phyloP scores from a whole-genome alignment of 768 basidiomycete species.

The Crucibulum laeve region DNA sequence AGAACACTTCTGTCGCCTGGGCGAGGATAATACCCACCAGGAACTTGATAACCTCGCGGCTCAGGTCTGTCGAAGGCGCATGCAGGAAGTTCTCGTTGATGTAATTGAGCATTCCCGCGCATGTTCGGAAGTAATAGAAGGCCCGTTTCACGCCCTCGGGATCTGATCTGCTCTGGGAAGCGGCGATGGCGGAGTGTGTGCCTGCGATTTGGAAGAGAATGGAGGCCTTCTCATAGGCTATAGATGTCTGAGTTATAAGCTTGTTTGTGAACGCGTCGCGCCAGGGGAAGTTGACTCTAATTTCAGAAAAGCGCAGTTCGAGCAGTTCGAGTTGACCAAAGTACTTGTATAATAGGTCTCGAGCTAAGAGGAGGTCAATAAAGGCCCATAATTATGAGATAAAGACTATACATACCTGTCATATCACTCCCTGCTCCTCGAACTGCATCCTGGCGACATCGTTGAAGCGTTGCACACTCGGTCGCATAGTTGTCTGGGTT shows the following conservation, averaged over 20 bases:
- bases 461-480: constrained; percentile 81
- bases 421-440: constrained; percentile 93
- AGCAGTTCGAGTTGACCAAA: constrained; percentile 98
- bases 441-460: constrained; percentile 94
- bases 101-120: constrained; percentile 96
- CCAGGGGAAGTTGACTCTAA: constrained; percentile 95
- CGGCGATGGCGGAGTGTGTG: constrained; percentile 89
- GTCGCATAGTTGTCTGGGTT: constrained; percentile 82
- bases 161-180: constrained; percentile 79
- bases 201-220: constrained; percentile 95
- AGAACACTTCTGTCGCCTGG: constrained; percentile 94
- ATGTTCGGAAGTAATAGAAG: constrained; percentile 86
- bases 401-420: constrained; percentile 80
- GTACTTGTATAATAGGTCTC: constrained; percentile 97
- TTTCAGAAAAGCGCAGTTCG: constrained; percentile 94
- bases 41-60: constrained; percentile 92
- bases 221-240: constrained; percentile 97
- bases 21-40: constrained; percentile 84
- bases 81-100: constrained; percentile 99
- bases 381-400: background rate
- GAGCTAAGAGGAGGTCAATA: constrained; percentile 38
- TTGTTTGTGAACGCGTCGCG: constrained; percentile 95
- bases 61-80: constrained; percentile 92
- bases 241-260: constrained; percentile 89
- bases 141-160: constrained; percentile 92